Evolutionary conservation across 2,329 filamentous ascomycete species (phyloP), one percentile per base, ranked within the genome.

Genomic region (Aspergillus clavatus): DNA sequence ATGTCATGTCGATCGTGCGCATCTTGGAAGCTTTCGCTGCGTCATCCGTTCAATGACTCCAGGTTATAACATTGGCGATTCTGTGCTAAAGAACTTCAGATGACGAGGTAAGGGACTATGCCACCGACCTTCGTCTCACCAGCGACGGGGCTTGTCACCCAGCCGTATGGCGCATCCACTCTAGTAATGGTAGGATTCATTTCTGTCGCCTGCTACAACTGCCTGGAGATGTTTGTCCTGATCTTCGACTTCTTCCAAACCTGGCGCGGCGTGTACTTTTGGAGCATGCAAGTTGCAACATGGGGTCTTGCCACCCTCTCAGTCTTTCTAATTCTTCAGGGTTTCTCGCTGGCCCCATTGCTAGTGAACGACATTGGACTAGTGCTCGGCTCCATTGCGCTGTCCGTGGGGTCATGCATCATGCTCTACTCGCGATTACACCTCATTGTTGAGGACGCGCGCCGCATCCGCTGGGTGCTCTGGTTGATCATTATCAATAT

Each of bases 351-450:
- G 1, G 39, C 38, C 6, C 31, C 50, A 2, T 16, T 22, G 7
- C 2, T 50, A 1, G 3, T 36, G 4, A 31, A 38, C 8, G 23
- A 16, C 2, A 18, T 50, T 23, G 39, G 43, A 6, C 28, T 45
- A 11, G 35, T 58, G 2, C 38, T 70, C 5, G 62, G 66, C 24
- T 71, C 68, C 63, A 66, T 61, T 40, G 51, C 54, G 24, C 65
- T 72, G 61, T 62, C 69, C 16, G 64, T 61, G 0, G 66, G 70
- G 5, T 69, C 72, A 51, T 61, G 64, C 5, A 44, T 73, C 4
- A 68, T 73, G 7, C 60, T 74, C 2, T 74, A 72, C 54, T 74
- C 71, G 2, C 61, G 71, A n/a, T 57, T 74, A 2, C 69, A 73
- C 50, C 61, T 74, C 2, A 59, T 74, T 16, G 55, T 70, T 12